phyloP scores from a whole-genome alignment of 768 basidiomycete genomes.

The Leucocoprinus sp. region DNA sequence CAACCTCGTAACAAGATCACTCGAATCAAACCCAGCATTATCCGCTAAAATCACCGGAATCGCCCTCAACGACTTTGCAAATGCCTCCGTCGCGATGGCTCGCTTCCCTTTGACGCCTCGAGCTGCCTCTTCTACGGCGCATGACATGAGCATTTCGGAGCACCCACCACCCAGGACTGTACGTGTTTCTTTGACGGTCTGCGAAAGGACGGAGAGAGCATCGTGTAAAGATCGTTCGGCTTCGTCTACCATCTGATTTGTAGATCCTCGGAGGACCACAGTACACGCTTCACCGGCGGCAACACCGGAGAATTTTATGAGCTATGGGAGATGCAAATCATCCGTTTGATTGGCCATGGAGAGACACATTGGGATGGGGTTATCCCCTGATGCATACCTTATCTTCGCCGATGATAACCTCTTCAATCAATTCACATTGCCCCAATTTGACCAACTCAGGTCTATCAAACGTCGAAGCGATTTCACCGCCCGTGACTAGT shows the following conservation, averaged over 20 bases:
- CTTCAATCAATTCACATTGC: slow-evolving; percentile 90
- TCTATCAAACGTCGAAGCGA: slow-evolving; percentile 89
- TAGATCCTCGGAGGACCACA: slow-evolving; percentile 94
- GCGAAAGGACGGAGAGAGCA: slow-evolving; percentile 93
- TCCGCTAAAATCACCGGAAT: slow-evolving; percentile 96
- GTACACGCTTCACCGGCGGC: slow-evolving; percentile 98
- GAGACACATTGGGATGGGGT: not conserved
- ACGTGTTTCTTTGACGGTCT: slow-evolving; percentile 96
- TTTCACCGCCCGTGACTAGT: slow-evolving; percentile 96
- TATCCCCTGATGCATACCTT: slow-evolving; percentile 45
- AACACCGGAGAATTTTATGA: slow-evolving; percentile 99
- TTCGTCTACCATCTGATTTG: slow-evolving; percentile 98
- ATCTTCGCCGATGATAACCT: slow-evolving; percentile 99
- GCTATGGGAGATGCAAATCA: slow-evolving; percentile 31
- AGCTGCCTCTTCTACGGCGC: slow-evolving; percentile 85
- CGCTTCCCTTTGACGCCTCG: slow-evolving; percentile 87
- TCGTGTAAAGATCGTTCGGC: slow-evolving; percentile 97
- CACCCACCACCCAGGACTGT: slow-evolving; percentile 94
- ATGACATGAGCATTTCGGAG: slow-evolving; percentile 97
- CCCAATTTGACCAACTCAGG: slow-evolving; percentile 92
- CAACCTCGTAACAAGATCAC: slow-evolving; percentile 83
- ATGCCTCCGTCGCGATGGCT: slow-evolving; percentile 91
- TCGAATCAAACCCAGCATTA: slow-evolving; percentile 97
- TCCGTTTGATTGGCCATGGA: not conserved
- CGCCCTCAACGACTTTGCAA: slow-evolving; percentile 80